A percentile compares a stretch with the other conserved stretches of the same genome.
Evolutionary conservation across 2,329 filamentous ascomycete species (phyloP).

Genomic region (Aureobasidium uvarum): DNA sequence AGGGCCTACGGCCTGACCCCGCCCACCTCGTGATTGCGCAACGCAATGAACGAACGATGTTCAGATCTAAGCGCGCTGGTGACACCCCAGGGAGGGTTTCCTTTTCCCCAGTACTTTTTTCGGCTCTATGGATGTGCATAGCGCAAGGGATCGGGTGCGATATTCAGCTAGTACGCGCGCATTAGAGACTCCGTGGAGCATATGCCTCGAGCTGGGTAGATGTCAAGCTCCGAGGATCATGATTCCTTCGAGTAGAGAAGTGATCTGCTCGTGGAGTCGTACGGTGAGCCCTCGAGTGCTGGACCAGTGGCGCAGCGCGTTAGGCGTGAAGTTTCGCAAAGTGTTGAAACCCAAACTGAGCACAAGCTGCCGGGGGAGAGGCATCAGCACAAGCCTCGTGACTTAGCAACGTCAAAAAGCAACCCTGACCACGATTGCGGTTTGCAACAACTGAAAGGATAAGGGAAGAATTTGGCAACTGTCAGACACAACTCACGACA

Average conservation of each 20-base stretch:
- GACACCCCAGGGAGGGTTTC: not conserved
- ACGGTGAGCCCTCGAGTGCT: conserved; percentile 3
- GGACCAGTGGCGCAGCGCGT: conserved; percentile 18
- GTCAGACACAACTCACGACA: conserved; percentile 9
- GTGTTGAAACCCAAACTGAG: conserved; percentile 23
- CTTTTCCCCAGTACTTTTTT: conserved; percentile 3
- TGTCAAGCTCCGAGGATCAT: not conserved
- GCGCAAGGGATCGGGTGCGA: not conserved
- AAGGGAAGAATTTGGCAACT: not conserved
- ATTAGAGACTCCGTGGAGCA: not conserved
- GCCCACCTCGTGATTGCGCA: not conserved
- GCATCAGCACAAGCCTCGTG: conserved; percentile 10
- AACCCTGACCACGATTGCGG: not conserved
- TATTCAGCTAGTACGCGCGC: not conserved
- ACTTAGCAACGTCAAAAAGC: not conserved
- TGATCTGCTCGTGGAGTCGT: conserved; percentile 15
- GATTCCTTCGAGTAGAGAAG: conserved; percentile 8
- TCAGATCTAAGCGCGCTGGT: conserved; percentile 8
- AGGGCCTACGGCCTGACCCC: conserved; percentile 2
- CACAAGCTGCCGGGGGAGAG: conserved; percentile 10
- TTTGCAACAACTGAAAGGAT: not conserved
- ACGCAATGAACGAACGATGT: not conserved
- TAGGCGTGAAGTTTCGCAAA: conserved; percentile 17
- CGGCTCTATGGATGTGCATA: conserved; percentile 2
- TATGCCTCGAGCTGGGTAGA: not conserved